Evolutionary conservation across 257 asterid species (phyloP).

Genomic region (Solanum chaucha): DNA sequence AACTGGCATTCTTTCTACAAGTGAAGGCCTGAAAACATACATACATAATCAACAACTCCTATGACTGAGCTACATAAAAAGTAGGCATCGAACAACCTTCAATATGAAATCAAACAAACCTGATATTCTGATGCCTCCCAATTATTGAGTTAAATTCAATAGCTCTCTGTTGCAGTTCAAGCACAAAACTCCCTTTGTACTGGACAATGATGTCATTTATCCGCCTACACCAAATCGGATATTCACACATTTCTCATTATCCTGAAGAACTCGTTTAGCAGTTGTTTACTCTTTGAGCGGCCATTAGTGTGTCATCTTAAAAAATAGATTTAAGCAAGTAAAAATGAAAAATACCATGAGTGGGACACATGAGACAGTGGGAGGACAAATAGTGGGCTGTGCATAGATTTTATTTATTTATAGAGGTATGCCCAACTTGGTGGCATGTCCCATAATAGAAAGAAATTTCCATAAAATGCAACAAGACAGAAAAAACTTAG

Average conservation of each 20-base stretch:
- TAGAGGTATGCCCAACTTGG: not conserved
- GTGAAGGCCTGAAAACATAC: slow-evolving; percentile 46
- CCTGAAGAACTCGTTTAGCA: not conserved
- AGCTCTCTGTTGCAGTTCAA: slow-evolving; percentile 98
- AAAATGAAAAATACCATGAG: not conserved
- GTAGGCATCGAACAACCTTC: not conserved
- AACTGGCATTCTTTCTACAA: slow-evolving; percentile 95
- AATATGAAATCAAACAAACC: slow-evolving; percentile 28
- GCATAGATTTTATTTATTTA: not conserved
- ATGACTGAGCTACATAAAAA: not conserved
- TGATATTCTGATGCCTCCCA: slow-evolving; percentile 66
- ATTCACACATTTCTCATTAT: not conserved
- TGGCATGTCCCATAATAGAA: not conserved
- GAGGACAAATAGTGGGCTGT: not conserved
- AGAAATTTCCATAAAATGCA: not conserved
- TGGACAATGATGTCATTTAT: slow-evolving; percentile 52
- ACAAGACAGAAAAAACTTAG: not conserved
- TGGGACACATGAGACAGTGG: not conserved
- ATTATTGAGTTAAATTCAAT: slow-evolving; percentile 79
- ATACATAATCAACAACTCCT: not conserved
- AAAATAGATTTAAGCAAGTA: not conserved
- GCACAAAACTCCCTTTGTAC: slow-evolving; percentile 82
- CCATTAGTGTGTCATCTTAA: not conserved
- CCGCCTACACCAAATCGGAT: slow-evolving; percentile 37
- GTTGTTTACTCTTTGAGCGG: not conserved